phyloP scores from a whole-genome alignment of 2,329 filamentous ascomycete genomes.

The Diaporthe amygdali region DNA sequence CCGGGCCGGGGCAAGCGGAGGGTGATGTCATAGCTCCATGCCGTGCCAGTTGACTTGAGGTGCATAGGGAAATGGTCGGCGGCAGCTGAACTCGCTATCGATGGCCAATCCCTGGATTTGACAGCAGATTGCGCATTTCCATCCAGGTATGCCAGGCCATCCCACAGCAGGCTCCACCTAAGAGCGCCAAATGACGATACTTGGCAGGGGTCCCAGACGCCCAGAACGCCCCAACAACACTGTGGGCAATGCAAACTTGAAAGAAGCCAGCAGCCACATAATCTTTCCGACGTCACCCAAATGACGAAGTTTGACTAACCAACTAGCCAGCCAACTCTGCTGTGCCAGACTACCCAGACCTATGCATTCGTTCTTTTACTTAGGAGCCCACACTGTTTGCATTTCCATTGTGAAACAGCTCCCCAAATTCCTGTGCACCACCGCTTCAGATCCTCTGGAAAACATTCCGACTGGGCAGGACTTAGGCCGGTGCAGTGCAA shows the following conservation, averaged over 20 bases:
- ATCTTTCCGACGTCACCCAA: not conserved
- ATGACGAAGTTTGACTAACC: not conserved
- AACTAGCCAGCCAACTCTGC: not conserved
- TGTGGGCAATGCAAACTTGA: not conserved
- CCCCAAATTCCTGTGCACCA: not conserved
- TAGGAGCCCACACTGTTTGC: too few species aligned
- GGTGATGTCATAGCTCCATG: slow-evolving; percentile 3
- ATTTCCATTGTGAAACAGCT: not conserved
- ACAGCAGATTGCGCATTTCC: slow-evolving; percentile 1
- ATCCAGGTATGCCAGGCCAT: too few species aligned
- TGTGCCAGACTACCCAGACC: not conserved
- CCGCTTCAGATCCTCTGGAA: not conserved
- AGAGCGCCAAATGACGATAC: not conserved
- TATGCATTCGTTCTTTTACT: too few species aligned
- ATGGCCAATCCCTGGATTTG: not conserved
- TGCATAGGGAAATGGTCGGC: not conserved
- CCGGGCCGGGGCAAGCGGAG: not conserved
- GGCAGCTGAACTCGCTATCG: not conserved
- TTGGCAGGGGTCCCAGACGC: not conserved
- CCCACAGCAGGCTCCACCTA: not conserved
- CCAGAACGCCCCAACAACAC: too few species aligned
- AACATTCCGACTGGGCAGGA: not conserved
- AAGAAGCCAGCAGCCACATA: not conserved
- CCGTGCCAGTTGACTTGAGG: not conserved
- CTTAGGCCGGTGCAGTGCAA: too few species aligned